Evolutionary conservation across 768 basidiomycete genomes (phyloP), one percentile per base, ranked within the genome.

Genomic region (Tulasnella sp.): DNA sequence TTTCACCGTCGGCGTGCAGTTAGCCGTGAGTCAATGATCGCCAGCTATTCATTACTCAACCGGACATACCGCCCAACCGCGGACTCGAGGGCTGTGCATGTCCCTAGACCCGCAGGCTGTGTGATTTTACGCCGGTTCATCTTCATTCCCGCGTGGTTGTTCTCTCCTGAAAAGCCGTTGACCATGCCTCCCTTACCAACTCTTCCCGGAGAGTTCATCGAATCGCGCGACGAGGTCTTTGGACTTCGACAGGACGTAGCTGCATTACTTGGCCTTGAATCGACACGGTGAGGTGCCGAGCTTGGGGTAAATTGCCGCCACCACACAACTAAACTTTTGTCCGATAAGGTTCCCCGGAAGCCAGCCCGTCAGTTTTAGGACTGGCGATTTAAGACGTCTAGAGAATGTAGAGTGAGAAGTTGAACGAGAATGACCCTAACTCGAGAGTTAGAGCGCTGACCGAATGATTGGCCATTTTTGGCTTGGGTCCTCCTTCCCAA

Each of bases 291-390:
- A 82, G 88, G 87, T 58, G 77, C 44, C 60, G 58, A 64, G 11
- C 72, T 58, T 18, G 44, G 28, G 28, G 42, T 31, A 24, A 40
- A 37, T 54, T n/a, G 40, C 20, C 4, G 3, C 7, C 18, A 46
- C 74, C 37, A 34, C 22, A 41, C 44, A 31, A 31, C 60, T 22
- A 31, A 31, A 37, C 60, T 41, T 41, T 78, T 34, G 37, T 34
- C 20, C 48, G 48, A 77, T 73, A 20, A 96, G 95, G 82, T 99
- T 99, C 86, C 97, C 97, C 24, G 97, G 98, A 34, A 94, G 94
- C 84, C 98, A 99, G 84, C 97, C 97, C 28, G 92, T 99, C 84
- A 97, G 96, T 85, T 99, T 99, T 86, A 89, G 90, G 7, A 84
- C 86, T 16, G 88, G 86, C 75, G 93, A 96, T 84, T 85, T 99